phyloP scores from a whole-genome alignment of 2,329 filamentous ascomycete species.

The Huntiella savannae region DNA sequence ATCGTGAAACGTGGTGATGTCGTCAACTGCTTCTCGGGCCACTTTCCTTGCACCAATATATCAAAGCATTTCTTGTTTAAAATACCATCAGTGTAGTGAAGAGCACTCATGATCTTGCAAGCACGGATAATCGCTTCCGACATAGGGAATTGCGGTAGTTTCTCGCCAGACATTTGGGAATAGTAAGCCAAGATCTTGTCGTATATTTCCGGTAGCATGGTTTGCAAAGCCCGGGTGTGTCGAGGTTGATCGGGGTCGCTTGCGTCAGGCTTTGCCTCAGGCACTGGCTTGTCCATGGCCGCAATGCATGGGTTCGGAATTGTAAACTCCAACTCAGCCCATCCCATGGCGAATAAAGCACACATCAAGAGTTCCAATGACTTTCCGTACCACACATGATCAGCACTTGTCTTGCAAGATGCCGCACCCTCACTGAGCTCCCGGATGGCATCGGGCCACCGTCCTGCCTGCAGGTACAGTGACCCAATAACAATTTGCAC shows the following conservation, averaged over 20 bases:
- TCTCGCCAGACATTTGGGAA: slow-evolving; percentile 48
- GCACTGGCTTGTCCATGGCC: slow-evolving; percentile 29
- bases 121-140: slow-evolving; percentile 59
- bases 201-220: slow-evolving; percentile 50
- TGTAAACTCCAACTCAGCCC: slow-evolving; percentile 67
- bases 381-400: slow-evolving; percentile 96
- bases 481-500: slow-evolving; percentile 65
- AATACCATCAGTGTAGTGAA: slow-evolving; percentile 46
- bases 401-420: slow-evolving; percentile 59
- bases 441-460: slow-evolving; percentile 74
- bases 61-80: slow-evolving; percentile 41
- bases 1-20: slow-evolving; percentile 37
- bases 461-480: slow-evolving; percentile 71
- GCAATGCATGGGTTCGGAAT: slow-evolving; percentile 40
- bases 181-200: slow-evolving; percentile 61
- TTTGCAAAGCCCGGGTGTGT: slow-evolving; percentile 34
- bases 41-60: slow-evolving; percentile 43
- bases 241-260: slow-evolving; percentile 28
- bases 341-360: slow-evolving; percentile 65
- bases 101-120: slow-evolving; percentile 46
- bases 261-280: slow-evolving; percentile 17
- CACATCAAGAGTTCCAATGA: slow-evolving; percentile 75
- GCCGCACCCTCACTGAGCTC: slow-evolving; percentile 66
- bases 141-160: slow-evolving; percentile 49
- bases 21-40: slow-evolving; percentile 30